Evolutionary conservation across 139 green algal genomes (phyloP).

Genomic region (Gonium pectorale): DNA sequence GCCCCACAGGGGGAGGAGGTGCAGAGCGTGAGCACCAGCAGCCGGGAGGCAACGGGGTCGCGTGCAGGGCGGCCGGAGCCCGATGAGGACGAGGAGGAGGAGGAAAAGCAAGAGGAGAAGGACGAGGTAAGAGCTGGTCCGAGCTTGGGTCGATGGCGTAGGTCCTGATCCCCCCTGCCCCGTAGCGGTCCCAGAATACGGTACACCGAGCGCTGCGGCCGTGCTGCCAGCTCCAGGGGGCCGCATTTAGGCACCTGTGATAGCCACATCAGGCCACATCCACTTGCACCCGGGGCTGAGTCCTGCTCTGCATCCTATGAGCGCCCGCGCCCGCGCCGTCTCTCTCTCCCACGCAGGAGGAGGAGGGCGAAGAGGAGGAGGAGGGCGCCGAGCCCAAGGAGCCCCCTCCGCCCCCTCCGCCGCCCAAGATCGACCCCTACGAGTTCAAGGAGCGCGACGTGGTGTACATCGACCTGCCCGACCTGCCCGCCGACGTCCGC

Average conservation of each 20-base stretch:
- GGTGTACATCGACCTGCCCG: slow-evolving; percentile 53
- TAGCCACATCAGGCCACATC: too few species aligned
- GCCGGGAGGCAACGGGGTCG: slow-evolving; percentile 50
- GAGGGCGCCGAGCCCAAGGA: slow-evolving; percentile 40
- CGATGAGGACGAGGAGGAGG: slow-evolving; percentile 52
- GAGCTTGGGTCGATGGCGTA: too few species aligned
- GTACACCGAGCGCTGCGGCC: too few species aligned
- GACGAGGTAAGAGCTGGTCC: slow-evolving; percentile 21
- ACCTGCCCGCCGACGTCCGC: slow-evolving; percentile 55
- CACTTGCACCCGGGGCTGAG: too few species aligned
- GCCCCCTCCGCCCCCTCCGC: slow-evolving; percentile 44
- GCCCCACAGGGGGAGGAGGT: slow-evolving; percentile 54
- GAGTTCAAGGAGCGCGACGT: slow-evolving; percentile 57
- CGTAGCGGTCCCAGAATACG: too few species aligned
- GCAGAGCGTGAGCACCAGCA: slow-evolving; percentile 32
- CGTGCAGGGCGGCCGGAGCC: slow-evolving; percentile 51
- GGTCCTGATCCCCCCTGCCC: too few species aligned
- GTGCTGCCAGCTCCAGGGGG: too few species aligned
- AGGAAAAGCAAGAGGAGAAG: slow-evolving; percentile 35
- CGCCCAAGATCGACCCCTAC: slow-evolving; percentile 61
- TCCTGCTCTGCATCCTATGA: too few species aligned
- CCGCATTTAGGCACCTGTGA: too few species aligned
- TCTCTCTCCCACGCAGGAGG: neutral
- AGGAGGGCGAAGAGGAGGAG: slow-evolving; percentile 50
- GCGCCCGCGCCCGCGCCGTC: too few species aligned